Evolutionary conservation across 371 early-diverging fungal species (phyloP).

Genomic region (Mucor plumbeus): DNA sequence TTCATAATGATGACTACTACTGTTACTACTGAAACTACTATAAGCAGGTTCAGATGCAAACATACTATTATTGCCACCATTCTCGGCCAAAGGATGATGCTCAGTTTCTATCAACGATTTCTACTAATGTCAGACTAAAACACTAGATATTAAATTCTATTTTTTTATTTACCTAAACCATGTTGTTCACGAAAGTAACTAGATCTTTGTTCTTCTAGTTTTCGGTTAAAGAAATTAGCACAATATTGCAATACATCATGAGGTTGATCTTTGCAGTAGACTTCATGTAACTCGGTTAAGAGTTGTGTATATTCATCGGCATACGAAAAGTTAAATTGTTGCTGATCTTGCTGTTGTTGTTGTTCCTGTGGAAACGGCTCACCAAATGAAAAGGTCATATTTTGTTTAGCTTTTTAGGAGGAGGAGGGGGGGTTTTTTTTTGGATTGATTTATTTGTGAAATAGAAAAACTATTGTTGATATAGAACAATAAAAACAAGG

Average conservation of each 20-base stretch:
- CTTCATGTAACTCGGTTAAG: constrained; percentile 34
- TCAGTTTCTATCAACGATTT: constrained; percentile 17
- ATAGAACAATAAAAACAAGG: constrained; percentile 8
- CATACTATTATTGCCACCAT: background rate
- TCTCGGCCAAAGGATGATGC: constrained; percentile 32
- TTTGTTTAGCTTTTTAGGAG: background rate
- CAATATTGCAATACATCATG: constrained; percentile 87
- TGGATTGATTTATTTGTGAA: background rate
- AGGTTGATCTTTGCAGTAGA: constrained; percentile 46
- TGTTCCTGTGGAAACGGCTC: background rate
- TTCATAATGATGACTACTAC: constrained; percentile 41
- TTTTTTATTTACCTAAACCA: constrained; percentile 7
- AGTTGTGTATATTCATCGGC: constrained; percentile 39
- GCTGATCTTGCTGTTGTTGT: background rate
- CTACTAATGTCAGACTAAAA: background rate
- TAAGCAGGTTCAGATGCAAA: background rate
- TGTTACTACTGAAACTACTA: constrained; percentile 26
- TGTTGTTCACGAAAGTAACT: constrained; percentile 22
- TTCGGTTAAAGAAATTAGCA: constrained; percentile 80
- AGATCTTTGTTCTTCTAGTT: constrained; percentile 67
- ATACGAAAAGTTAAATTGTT: constrained; percentile 24
- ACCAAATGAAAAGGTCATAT: constrained; percentile 19
- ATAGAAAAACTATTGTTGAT: background rate
- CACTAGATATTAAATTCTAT: background rate
- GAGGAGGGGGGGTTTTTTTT: too few relatives aligned